Conservation (phyloP, 805 yeast species). For the Pichia ethanolica region DNA sequence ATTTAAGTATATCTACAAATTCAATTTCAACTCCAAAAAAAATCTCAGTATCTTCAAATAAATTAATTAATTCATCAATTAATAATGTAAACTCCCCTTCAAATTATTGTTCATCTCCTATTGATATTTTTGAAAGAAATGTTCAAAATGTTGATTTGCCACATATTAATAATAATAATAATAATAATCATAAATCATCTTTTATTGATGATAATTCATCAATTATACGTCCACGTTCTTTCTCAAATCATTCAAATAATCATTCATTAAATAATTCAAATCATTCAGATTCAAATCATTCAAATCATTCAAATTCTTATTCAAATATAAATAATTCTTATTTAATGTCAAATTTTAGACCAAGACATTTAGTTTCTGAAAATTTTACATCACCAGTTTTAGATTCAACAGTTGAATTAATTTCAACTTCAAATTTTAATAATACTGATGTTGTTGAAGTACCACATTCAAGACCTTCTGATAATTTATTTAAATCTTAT, state of each 20-base stretch:
- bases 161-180: no score
- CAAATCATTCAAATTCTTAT: background rate
- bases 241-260: background rate
- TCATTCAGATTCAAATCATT: background rate
- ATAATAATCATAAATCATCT: no score
- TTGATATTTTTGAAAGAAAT: conserved; percentile 12
- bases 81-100: background rate
- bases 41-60: background rate
- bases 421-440: conserved; percentile 55
- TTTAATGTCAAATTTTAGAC: background rate
- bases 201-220: no score
- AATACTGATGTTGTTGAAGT: conserved; percentile 56
- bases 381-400: conserved; percentile 76
- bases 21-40: background rate
- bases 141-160: conserved; percentile 6
- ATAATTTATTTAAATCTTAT: conserved; percentile 3
- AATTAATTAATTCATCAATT: background rate
- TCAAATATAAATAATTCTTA: background rate
- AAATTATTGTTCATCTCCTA: background rate
- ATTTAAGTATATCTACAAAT: background rate
- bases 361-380: conserved; percentile 37
- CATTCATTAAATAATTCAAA: background rate
- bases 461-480: conserved; percentile 16
- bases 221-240: no score
- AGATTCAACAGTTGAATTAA: conserved; percentile 66